Evolutionary conservation across 306 rosid species (phyloP), one percentile per base, ranked within the genome.

Genomic region (Sphenostylis stenocarpa): DNA sequence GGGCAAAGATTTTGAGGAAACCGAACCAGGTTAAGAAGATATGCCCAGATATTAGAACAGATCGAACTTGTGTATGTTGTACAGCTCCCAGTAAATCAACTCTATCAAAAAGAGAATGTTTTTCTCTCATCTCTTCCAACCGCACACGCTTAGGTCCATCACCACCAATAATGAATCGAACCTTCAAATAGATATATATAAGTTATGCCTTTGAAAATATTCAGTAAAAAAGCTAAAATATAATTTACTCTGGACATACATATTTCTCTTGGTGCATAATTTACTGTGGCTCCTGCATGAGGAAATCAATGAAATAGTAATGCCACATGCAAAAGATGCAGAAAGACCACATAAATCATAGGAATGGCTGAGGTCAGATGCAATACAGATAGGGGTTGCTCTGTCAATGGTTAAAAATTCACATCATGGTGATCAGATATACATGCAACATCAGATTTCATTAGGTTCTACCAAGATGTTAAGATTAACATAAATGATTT

Each of bases 111-210:
- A 92, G 97, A 70, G 87, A 87, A 80, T 90, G 96, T 52, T 85
- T 90, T 82, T 92, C 97, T 82, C 96, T 88, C 97, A 92, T 90
- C 84, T 92, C 93, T 86, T 92, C 97, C 83, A 92, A 80, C 53
- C 90, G 83, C 81, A 92, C 93, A 24, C 93, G 91, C 84, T 92
- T 92, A 52, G 97, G 90, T 77, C 96, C 96, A 83, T 92, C 97
- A 71, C 97, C 97, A 74, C 97, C 97, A 70, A 92, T 67, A 83
- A 92, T 83, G 84, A 92, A 92, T 48, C 92, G 90, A 67, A 92
- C 96, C 97, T 92, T 78, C 57, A 72, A 75, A 74, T 38, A 77
- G 58, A 80, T 19, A 84, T 19, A 84, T 73, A 73, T 72, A 75
- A 60, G 73, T 72, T 36, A 72, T 13, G 55, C 57, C 68, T 64